Evolutionary conservation across 2,329 filamentous ascomycete species (phyloP), one percentile per base, ranked within the genome.

Genomic region (Pseudonectria buxi): DNA sequence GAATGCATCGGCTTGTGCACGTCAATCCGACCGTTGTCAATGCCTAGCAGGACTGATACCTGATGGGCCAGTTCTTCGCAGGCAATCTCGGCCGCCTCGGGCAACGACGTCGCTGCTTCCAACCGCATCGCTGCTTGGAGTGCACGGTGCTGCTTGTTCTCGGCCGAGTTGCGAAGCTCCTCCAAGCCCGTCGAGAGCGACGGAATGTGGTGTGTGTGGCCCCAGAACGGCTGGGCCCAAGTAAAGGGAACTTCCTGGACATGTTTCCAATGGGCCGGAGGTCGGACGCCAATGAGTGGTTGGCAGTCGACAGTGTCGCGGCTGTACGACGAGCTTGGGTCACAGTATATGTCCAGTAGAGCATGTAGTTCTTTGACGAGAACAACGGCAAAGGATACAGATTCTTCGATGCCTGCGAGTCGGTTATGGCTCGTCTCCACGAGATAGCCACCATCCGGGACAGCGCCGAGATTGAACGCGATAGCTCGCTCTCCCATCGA

Each of bases 1-100:
- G 46, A 44, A 7, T 46, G 44, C 7, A 58, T 49, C 3, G 49
- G 44, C 10, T 22, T 22, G 18, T 22, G 18, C 9, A 6, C 9
- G 5, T 22, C 5, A 22, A 22, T 22, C 18, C 5, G 18, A n/a
- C 9, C 9, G 18, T 22, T 22, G 18, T 9, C 18, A 22, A 22
- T 22, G 18, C 18, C 18, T 22, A 22, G 18, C 9, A 22, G 18
- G 9, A 9, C 18, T 9, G 18, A 6, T 9, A 22, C 28, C 6
- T 30, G n/a, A 13, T 30, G 13, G 10, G 30, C 18, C 6, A 31
- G 16, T 4, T 14, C 30, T 24, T 31, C 30, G 14, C 30, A 12
- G 11, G 13, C 30, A 15, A 22, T 12, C 30, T 31, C 14, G 5
- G 18, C 9, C 7, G 15, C 16, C 16, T 18, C 15, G 9, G 15